Conservation (phyloP, 2,329 filamentous ascomycete species). For the Hirsutella rhossiliensis region DNA sequence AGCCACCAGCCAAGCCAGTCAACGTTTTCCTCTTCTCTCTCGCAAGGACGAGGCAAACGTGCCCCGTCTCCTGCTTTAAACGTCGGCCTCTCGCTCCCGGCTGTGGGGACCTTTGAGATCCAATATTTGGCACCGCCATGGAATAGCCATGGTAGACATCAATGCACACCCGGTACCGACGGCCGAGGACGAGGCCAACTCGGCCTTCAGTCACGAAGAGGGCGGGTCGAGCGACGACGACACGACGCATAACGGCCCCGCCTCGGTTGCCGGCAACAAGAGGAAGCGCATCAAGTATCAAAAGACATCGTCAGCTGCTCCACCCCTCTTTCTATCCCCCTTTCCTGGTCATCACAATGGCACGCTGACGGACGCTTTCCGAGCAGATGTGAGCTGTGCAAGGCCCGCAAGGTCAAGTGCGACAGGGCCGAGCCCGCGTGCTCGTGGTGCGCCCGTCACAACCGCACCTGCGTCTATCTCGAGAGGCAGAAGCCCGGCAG, state of each 20-base stretch:
- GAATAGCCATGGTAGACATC: conserved; percentile 5
- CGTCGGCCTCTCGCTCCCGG: background rate
- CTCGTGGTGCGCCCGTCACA: conserved; percentile 59
- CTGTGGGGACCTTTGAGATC: conserved; percentile 1
- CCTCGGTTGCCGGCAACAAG: conserved; percentile 19
- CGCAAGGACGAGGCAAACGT: too few relatives aligned
- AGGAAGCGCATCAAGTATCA: conserved; percentile 27
- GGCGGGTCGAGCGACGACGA: conserved; percentile 24
- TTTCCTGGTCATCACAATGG: background rate
- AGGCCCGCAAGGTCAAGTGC: conserved; percentile 32
- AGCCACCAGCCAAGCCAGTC: too few relatives aligned
- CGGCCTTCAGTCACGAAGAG: conserved; percentile 22
- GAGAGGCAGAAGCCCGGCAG: conserved; percentile 60
- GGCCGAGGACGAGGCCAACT: conserved; percentile 24
- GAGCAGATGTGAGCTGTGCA: conserved; percentile 29
- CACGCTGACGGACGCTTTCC: background rate
- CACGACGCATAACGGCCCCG: conserved; percentile 13
- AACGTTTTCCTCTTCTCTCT: too few relatives aligned
- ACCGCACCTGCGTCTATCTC: conserved; percentile 54
- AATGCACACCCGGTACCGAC: conserved; percentile 11
- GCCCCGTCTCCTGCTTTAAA: too few relatives aligned
- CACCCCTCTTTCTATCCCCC: background rate
- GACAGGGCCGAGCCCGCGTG: conserved; percentile 49
- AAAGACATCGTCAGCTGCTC: conserved; percentile 26
- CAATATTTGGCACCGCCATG: conserved; percentile 1